phyloP scores from a whole-genome alignment of 257 asterid genomes.

The Solanum raphanifolium region DNA sequence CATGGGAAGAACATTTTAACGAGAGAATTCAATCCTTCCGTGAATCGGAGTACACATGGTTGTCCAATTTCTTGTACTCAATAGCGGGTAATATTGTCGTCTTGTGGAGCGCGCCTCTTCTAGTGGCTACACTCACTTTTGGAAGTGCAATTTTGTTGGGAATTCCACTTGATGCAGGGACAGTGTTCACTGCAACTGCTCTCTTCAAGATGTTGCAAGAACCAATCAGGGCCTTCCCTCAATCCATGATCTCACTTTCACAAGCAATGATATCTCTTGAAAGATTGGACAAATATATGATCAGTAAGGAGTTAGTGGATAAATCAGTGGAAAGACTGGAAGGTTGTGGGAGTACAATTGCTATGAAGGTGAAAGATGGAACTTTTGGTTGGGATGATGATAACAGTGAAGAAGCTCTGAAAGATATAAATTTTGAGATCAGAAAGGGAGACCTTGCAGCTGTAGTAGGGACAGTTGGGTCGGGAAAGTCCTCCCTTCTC shows the following conservation, averaged over 20 bases:
- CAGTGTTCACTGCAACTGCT: slow-evolving; percentile 78
- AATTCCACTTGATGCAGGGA: slow-evolving; percentile 54
- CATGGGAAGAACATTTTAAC: slow-evolving; percentile 94
- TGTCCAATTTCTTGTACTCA: slow-evolving; percentile 59
- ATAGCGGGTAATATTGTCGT: slow-evolving; percentile 51
- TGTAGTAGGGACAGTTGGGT: slow-evolving; percentile 90
- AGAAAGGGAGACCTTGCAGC: slow-evolving; percentile 75
- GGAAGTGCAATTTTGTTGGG: slow-evolving; percentile 62
- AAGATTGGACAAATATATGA: slow-evolving; percentile 75
- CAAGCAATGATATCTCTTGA: slow-evolving; percentile 82
- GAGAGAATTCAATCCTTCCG: slow-evolving; percentile 64
- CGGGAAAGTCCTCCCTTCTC: slow-evolving; percentile 87
- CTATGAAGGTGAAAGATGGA: slow-evolving; percentile 63
- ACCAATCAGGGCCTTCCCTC: slow-evolving; percentile 84
- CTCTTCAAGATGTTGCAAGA: slow-evolving; percentile 75
- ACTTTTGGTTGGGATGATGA: slow-evolving; percentile 87
- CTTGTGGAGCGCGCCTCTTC: slow-evolving; percentile 71
- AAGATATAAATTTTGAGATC: slow-evolving; percentile 37
- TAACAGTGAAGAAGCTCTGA: slow-evolving; percentile 39
- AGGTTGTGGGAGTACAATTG: slow-evolving; percentile 45
- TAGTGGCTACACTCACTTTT: slow-evolving; percentile 62
- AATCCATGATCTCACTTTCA: slow-evolving; percentile 83
- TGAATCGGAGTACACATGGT: slow-evolving; percentile 57
- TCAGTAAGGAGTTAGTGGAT: slow-evolving; percentile 60
- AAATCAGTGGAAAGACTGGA: slow-evolving; percentile 57